Base-by-base conservation (phyloP, 306 rosid genomes). In the Cucurbita moschata region DNA sequence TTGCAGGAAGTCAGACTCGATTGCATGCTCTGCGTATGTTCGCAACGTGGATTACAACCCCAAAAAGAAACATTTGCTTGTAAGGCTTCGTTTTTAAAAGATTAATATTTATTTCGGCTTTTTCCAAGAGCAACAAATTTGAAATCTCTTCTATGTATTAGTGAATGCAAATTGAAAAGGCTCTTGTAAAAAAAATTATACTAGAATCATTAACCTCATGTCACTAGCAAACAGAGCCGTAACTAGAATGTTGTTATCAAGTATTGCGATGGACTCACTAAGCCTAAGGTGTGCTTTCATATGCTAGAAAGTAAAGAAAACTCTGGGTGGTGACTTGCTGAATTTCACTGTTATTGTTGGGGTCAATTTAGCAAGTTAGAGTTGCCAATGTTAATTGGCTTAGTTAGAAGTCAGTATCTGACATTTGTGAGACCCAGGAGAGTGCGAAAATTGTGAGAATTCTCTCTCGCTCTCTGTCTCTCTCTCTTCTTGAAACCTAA, bases 1-100 rank as follows among this genome's bases (percentile, higher is more conserved):
- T 66, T 72, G 79, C 96, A 94, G 99, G 96, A 91, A 89, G 87
- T 80, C 92, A 47, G 78, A 64, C 73, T 89, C 92, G 42, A 79
- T 91, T 14, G 96, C 89, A 74, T 91, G 91, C 51, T 65, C 71
- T 80, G 87, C 96, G 18, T 93, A 91, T 81, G 89, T 89, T 68
- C 84, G 88, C 81, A 84, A 79, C 81, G 86, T 88, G 61, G 97
- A 91, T 76, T 94, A 89, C 77, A 81, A 91, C 81, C 85, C 88
- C 70, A 86, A 82, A 80, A 88, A 78, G 88, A 77, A 80, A 72
- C 87, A 94, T 79, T 75, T 91, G 81, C 87, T 94, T 81, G 99
- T 91, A 94, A 87, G 96, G 77, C 49, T 54, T 62, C 62, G 4
- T 53, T 53, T 15, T n/a, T 53, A n/a, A 30, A 30, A 2, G 35